Percentiles rank a stretch among this genome's conserved stretches.
phyloP scores from a whole-genome alignment of 768 basidiomycete species.

The Mycena galericulata region DNA sequence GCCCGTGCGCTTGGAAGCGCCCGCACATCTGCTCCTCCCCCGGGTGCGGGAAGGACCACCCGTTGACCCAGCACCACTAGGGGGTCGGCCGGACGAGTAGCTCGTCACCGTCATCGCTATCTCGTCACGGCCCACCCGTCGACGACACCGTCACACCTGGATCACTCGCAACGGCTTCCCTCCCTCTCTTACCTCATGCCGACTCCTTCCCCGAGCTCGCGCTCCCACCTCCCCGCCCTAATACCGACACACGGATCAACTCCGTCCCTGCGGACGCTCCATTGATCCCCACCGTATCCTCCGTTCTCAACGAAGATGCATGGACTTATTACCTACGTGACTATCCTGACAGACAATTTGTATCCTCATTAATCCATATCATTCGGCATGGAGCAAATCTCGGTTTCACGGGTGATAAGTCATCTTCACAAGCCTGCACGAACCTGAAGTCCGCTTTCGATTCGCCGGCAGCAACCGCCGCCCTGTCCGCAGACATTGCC shows the following conservation, averaged over 20 bases:
- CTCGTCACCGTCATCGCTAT: background rate
- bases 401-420: constrained; percentile 7
- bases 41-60: constrained; percentile 9
- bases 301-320: constrained; percentile 9
- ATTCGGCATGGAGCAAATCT: constrained; percentile 30
- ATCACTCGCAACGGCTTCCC: background rate
- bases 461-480: constrained; percentile 17
- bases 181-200: background rate
- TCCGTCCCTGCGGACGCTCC: constrained; percentile 14
- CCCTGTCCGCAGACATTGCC: no score
- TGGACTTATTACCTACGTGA: constrained; percentile 27
- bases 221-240: constrained; percentile 23
- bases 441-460: constrained; percentile 33
- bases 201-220: background rate
- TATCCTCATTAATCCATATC: constrained; percentile 28
- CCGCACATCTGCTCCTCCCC: background rate
- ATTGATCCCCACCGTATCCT: background rate
- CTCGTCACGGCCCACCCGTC: constrained; percentile 2
- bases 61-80: background rate
- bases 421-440: constrained; percentile 13
- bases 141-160: background rate
- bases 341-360: constrained; percentile 28
- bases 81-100: constrained; percentile 5
- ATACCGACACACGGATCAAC: constrained; percentile 13
- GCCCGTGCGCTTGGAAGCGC: background rate